phyloP scores from a whole-genome alignment of 2,329 filamentous ascomycete species.

The Pestalotiopsis sp. region DNA sequence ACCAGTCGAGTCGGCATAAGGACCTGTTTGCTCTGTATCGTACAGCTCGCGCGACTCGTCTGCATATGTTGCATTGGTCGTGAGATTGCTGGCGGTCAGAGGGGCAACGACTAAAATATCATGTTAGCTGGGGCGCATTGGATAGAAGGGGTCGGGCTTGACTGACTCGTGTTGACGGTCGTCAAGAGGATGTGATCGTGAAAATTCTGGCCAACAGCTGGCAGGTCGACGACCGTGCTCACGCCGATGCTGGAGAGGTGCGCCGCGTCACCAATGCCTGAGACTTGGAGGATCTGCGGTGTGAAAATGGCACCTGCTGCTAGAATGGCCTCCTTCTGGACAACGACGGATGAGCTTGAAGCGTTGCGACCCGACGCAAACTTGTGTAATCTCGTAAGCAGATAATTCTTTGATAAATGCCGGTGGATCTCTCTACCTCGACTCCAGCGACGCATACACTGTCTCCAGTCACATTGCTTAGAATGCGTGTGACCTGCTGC shows the following conservation, averaged over 20 bases:
- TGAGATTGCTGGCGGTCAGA: conserved; percentile 12
- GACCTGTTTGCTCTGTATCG: conserved; percentile 23
- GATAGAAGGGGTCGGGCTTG: too few species aligned
- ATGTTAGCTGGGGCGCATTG: background rate
- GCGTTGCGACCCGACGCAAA: conserved; percentile 27
- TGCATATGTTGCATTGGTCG: conserved; percentile 23
- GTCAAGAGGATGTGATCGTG: conserved; percentile 29
- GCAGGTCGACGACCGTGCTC: conserved; percentile 31
- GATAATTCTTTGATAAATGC: background rate
- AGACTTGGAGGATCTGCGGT: conserved; percentile 33
- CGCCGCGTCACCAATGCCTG: conserved; percentile 34
- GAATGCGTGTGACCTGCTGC: conserved; percentile 40
- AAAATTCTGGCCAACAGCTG: conserved; percentile 34
- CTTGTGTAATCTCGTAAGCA: conserved; percentile 16
- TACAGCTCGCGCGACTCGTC: conserved; percentile 23
- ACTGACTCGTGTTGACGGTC: background rate
- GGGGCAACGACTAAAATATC: background rate
- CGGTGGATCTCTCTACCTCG: conserved; percentile 31
- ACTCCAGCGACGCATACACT: conserved; percentile 32
- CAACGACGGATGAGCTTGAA: conserved; percentile 24
- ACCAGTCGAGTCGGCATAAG: conserved; percentile 24
- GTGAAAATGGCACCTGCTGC: conserved; percentile 33
- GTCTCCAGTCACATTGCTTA: conserved; percentile 21
- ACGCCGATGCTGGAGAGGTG: conserved; percentile 30
- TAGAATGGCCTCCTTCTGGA: conserved; percentile 32